Base-by-base conservation (phyloP, 2,329 filamentous ascomycete species). In the Neofusicoccum parvum region DNA sequence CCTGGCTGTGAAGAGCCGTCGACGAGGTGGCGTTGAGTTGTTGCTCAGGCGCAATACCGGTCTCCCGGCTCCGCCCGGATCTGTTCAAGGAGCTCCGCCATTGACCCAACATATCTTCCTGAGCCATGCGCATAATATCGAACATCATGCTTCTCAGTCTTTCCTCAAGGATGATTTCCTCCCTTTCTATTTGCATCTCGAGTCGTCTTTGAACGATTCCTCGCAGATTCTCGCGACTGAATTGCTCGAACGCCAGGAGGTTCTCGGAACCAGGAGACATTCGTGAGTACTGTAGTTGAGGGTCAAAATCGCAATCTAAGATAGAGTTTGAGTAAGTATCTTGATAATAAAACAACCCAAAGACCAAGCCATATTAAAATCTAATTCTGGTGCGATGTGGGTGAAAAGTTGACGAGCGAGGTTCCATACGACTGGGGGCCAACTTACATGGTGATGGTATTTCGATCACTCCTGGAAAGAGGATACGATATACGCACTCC, bases 371-470 rank as follows among this genome's bases (percentile, higher is more conserved):
- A 23, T 23, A 23, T 23, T 0, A 23, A 23, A 1, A 3, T 23
- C 23, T 23, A 23, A 23, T 23, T 23, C 1, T 23, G 23, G 23
- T 23, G 23, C 10, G 11, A n/a, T 36, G 2, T 6, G 6, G 27
- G 34, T 11, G 34, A 20, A 14, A 58, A 12, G 53, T 41, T 7
- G 43, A 15, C 1, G 12, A 27, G 17, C 1, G 17, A 37, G 27
- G 3, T 5, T 11, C 1, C 1, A 17, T 4, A 2, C 0, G 45
- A 48, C 7, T 17, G 20, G n/a, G 23, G 3, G 3, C 1, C 1
- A 10, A 59, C 54, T 59, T 46, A 59, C 54, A 59, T 1, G 54
- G 54, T 17, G 54, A 59, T 2, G 54, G 54, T n/a, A 46, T 36
- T 5, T 59, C 54, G 2, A 2, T 12, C 9, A 46, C 54, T 9